Base-by-base conservation (phyloP, 1,284 basidiomycete species). In the Sanghuangporus weigelae region DNA sequence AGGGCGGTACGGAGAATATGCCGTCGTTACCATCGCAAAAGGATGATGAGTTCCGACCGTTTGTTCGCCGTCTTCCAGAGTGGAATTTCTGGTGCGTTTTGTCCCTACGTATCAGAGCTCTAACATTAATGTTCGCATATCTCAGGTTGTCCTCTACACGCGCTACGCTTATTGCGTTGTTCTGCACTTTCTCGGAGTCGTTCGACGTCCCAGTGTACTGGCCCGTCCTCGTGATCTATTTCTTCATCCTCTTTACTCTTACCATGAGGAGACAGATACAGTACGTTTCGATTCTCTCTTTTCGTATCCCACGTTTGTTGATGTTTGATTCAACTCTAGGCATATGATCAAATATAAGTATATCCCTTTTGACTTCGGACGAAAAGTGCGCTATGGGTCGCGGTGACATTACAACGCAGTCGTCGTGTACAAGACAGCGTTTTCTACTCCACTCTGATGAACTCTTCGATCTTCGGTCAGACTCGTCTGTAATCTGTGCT, bases 321-420 rank as follows among this genome's bases (percentile, higher is more conserved):
- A 6, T 10, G 14, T 12, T 19, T 2, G 3, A n/a, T 16, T 16
- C 2, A 19, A 26, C 44, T n/a, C 10, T 73, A 96, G 94, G 72
- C 96, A 98, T 77, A 98, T 98, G 96, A 92, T 97, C 81, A 96
- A 96, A 77, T 98, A 98, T 81, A 95, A 93, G 74, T 96, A 94
- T 76, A 78, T 96, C 62, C 94, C 94, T 40, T 96, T 95, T 76
- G 94, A 96, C 72, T 83, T 96, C 68, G 94, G 94, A 16, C 85
- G 93, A 69, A 96, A 96, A 77, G 81, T 87, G 63, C 85, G 86
- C 57, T 94, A 94, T 68, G 87, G 87, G 21, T 21, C 63, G 2
- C 59, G 59, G 48, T 66, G 58, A 59, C 39, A 23, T 40, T 19
- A 19, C 11, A 23, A n/a, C 3, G 31, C 38, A 16, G 31, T 54